Conservation (phyloP, 2,329 filamentous ascomycete species). For the Diaporthe vexans region DNA sequence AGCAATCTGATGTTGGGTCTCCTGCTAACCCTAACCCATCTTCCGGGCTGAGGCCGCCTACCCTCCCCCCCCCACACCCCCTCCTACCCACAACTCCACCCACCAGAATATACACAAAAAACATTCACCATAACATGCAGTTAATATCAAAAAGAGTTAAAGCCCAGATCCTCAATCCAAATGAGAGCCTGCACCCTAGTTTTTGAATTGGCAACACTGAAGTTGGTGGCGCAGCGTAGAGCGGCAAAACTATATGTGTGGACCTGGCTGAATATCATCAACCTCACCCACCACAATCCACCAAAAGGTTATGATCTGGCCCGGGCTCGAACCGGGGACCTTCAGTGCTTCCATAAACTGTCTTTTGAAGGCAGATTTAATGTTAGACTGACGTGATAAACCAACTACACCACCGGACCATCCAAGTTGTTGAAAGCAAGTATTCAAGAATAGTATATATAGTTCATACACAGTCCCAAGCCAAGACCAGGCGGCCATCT, state of each 20-base stretch:
- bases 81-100: background rate
- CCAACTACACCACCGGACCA: slow-evolving; percentile 54
- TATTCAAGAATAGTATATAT: background rate
- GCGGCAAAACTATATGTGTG: background rate
- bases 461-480: no score
- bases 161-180: background rate
- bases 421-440: background rate
- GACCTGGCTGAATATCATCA: background rate
- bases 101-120: background rate
- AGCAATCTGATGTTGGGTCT: background rate
- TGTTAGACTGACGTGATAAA: slow-evolving; percentile 65
- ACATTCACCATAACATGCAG: no score
- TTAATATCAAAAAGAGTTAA: no score
- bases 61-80: background rate
- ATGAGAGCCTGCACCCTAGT: background rate
- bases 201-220: background rate
- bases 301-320: slow-evolving; percentile 20
- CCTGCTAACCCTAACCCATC: slow-evolving; percentile 10
- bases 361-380: background rate
- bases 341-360: slow-evolving; percentile 11
- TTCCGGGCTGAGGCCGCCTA: background rate
- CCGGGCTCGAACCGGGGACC: slow-evolving; percentile 39
- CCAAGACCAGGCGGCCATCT: background rate
- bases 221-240: background rate
- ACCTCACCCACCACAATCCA: background rate